Evolutionary conservation across 2,329 filamentous ascomycete species (phyloP).

Genomic region (Trichophyton equinum): DNA sequence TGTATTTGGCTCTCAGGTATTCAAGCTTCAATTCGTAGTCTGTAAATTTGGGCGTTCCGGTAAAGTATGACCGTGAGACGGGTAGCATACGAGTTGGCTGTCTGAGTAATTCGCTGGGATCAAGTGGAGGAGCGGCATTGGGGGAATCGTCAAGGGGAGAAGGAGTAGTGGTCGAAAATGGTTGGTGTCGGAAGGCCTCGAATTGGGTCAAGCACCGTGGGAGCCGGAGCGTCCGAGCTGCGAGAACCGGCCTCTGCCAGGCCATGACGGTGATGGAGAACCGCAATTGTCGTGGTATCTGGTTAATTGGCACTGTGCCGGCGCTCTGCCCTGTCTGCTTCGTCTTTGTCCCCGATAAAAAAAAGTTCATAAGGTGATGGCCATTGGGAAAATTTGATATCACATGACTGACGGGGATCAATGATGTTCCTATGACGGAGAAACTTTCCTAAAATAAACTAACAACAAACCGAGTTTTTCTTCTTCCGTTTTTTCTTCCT

Average conservation of each 20-base stretch:
- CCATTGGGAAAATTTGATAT: background rate
- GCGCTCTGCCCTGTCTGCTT: background rate
- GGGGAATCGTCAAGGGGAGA: conserved; percentile 14
- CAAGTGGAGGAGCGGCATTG: conserved; percentile 23
- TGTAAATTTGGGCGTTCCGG: conserved; percentile 69
- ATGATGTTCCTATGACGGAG: background rate
- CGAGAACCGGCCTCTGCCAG: conserved; percentile 25
- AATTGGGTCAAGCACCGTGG: conserved; percentile 11
- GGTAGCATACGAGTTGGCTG: conserved; percentile 63
- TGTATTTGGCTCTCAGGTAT: conserved; percentile 57
- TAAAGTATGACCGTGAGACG: conserved; percentile 87
- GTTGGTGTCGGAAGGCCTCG: conserved; percentile 12
- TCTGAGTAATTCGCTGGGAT: conserved; percentile 21
- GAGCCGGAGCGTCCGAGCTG: conserved; percentile 25
- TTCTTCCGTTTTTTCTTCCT: conserved; percentile 11
- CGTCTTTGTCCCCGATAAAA: background rate
- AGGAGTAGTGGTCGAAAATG: conserved; percentile 13
- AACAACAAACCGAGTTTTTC: background rate
- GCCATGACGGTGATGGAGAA: conserved; percentile 21
- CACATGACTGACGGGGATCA: background rate
- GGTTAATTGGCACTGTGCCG: background rate
- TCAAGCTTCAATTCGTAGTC: conserved; percentile 68
- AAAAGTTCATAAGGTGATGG: background rate
- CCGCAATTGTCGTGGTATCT: background rate
- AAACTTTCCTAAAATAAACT: background rate